Percentiles rank a stretch among this genome's conserved stretches.
These are phyloP conservation scores for Striga asiatica DNA, from an alignment of 257 asterid species.

Conservation along the genomic window DNA sequence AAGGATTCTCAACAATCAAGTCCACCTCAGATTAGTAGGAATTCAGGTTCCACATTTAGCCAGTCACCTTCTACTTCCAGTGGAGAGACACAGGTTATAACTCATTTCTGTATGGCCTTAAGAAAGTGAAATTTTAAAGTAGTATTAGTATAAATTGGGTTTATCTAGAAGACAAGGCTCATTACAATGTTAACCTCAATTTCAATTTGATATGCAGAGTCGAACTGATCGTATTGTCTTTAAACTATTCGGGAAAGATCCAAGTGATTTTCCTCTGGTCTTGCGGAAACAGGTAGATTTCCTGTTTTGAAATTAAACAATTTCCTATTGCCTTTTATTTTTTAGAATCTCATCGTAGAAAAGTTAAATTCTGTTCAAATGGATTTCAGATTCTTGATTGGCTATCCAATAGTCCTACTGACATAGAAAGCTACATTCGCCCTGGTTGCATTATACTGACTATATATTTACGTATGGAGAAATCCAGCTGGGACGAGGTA, in stretches of 20 bases:
- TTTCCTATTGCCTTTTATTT: slow-evolving; percentile 6
- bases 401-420: slow-evolving; percentile 87
- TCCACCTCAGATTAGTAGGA: slow-evolving; percentile 63
- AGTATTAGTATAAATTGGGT: too few relatives aligned
- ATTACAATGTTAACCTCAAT: neutral
- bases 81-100: slow-evolving; percentile 90
- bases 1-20: slow-evolving; percentile 47
- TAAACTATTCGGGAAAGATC: slow-evolving; percentile 81
- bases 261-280: slow-evolving; percentile 56
- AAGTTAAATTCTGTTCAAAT: slow-evolving; percentile 8
- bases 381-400: slow-evolving; percentile 81
- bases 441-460: slow-evolving; percentile 91
- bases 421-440: slow-evolving; percentile 85
- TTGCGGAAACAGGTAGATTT: slow-evolving; percentile 66
- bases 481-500: slow-evolving; percentile 76
- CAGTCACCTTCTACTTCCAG: slow-evolving; percentile 79
- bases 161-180: too few relatives aligned
- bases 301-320: slow-evolving; percentile 10
- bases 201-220: slow-evolving; percentile 34
- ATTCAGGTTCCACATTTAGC: slow-evolving; percentile 59
- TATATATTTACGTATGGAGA: slow-evolving; percentile 69
- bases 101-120: too few relatives aligned
- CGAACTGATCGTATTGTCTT: slow-evolving; percentile 82
- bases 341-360: slow-evolving; percentile 1
- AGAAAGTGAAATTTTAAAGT: too few relatives aligned